Conservation (phyloP, 805 yeast genomes). For the Spathaspora arborariae region DNA sequence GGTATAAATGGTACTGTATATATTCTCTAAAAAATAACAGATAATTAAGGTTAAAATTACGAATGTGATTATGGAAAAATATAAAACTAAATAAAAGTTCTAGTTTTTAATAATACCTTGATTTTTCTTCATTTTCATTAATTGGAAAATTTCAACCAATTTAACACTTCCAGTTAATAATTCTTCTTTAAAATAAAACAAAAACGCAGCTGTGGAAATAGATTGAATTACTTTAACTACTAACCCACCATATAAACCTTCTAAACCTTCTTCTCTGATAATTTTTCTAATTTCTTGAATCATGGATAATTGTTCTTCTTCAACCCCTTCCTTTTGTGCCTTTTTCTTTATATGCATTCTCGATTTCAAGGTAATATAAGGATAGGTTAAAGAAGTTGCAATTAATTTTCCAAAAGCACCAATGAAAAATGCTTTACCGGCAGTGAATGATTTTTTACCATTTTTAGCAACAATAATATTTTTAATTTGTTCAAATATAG, state of each 20-base stretch:
- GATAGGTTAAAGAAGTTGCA: slow-evolving; percentile 89
- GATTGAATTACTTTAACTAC: slow-evolving; percentile 77
- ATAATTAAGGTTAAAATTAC: too few relatives aligned
- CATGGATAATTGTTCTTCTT: slow-evolving; percentile 35
- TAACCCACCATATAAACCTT: slow-evolving; percentile 79
- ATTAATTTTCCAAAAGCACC: slow-evolving; percentile 89
- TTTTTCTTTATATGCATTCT: slow-evolving; percentile 73
- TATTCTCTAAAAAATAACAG: too few relatives aligned
- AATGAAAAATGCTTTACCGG: slow-evolving; percentile 74
- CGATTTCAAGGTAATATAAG: slow-evolving; percentile 84
- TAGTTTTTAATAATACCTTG: not conserved
- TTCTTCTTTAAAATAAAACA: slow-evolving; percentile 88
- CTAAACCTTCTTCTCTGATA: slow-evolving; percentile 64
- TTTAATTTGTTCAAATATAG: slow-evolving; percentile 83
- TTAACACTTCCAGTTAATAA: slow-evolving; percentile 57
- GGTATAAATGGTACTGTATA: too few relatives aligned
- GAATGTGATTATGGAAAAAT: too few relatives aligned
- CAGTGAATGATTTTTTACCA: slow-evolving; percentile 49
- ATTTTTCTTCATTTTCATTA: slow-evolving; percentile 19
- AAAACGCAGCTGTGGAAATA: slow-evolving; percentile 82
- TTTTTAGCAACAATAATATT: slow-evolving; percentile 56
- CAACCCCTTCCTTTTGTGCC: slow-evolving; percentile 13
- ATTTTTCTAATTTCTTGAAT: slow-evolving; percentile 53
- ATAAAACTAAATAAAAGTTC: not conserved
- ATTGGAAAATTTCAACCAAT: slow-evolving; percentile 42